These are phyloP conservation scores for Grosmannia huntii DNA, from an alignment of 2,329 filamentous ascomycete species.

Conservation along the genomic window DNA sequence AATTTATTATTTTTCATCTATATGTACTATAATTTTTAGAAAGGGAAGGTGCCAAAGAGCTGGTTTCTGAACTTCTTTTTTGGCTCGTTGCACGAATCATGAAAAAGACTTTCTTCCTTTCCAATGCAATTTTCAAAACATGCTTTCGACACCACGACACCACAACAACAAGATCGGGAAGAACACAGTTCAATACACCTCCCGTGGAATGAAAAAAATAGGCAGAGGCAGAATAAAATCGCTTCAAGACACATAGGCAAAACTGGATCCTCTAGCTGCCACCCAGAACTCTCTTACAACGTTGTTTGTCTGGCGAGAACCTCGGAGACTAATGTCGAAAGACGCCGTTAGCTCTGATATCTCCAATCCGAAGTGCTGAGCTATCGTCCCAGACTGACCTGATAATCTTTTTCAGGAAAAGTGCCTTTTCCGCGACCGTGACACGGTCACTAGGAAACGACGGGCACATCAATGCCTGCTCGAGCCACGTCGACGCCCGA, in stretches of 20 bases:
- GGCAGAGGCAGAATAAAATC: not conserved
- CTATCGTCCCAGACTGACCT: slow-evolving; percentile 30
- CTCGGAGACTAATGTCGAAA: slow-evolving; percentile 42
- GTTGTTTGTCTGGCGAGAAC: slow-evolving; percentile 50
- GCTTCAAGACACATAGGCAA: slow-evolving; percentile 40
- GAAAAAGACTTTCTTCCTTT: not conserved
- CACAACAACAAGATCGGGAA: not conserved
- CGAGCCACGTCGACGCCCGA: slow-evolving; percentile 48
- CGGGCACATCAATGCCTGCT: slow-evolving; percentile 41
- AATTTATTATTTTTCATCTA: not conserved
- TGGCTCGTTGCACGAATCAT: not conserved
- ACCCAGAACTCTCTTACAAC: slow-evolving; percentile 63
- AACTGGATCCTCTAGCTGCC: slow-evolving; percentile 48
- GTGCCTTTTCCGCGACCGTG: slow-evolving; percentile 41
- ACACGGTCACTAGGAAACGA: slow-evolving; percentile 49
- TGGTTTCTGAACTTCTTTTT: not conserved
- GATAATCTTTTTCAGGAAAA: slow-evolving; percentile 55
- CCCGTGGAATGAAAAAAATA: not conserved
- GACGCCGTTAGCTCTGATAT: not conserved
- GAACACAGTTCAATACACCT: not conserved
- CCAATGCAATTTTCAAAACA: not conserved
- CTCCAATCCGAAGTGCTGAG: not conserved
- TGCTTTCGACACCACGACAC: not conserved
- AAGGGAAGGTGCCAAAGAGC: not conserved
- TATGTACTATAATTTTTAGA: not conserved